These are phyloP conservation scores for Blastocystis hominis DNA, from an alignment of 352 stramenopile species.

Conservation along the genomic window DNA sequence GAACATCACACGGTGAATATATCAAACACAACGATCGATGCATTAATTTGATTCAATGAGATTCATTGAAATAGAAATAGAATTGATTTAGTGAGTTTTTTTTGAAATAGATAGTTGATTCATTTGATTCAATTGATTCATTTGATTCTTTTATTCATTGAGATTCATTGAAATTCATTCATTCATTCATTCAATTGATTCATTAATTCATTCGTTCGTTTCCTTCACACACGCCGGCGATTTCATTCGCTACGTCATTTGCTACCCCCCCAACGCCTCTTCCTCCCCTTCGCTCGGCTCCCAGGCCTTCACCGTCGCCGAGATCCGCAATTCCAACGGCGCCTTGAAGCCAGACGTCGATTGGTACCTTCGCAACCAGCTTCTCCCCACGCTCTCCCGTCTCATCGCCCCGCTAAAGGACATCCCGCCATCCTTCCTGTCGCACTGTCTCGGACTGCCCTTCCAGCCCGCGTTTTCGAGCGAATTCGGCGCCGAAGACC, in stretches of 20 bases:
- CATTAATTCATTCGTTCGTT: neutral
- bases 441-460: conserved; percentile 88
- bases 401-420: conserved; percentile 96
- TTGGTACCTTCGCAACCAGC: conserved; percentile 89
- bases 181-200: neutral
- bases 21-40: conserved; percentile 80
- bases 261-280: neutral
- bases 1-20: conserved; percentile 84
- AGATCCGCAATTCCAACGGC: conserved; percentile 69
- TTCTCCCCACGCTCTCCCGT: conserved; percentile 90
- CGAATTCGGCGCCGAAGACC: conserved; percentile 62
- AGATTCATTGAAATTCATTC: too few relatives aligned
- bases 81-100: too few relatives aligned
- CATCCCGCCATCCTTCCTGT: conserved; percentile 82
- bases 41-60: conserved; percentile 64
- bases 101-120: too few relatives aligned
- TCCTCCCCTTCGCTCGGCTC: conserved; percentile 60
- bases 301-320: conserved; percentile 75
- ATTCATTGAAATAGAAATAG: neutral
- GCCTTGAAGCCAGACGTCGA: conserved; percentile 82
- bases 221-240: conserved; percentile 25
- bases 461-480: conserved; percentile 62
- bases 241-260: conserved; percentile 54
- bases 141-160: too few relatives aligned
- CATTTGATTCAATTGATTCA: too few relatives aligned